A percentile compares a stretch with the other conserved stretches of the same genome.
phyloP scores from a whole-genome alignment of 352 stramenopile genomes.

The Globisporangium nagaii region DNA sequence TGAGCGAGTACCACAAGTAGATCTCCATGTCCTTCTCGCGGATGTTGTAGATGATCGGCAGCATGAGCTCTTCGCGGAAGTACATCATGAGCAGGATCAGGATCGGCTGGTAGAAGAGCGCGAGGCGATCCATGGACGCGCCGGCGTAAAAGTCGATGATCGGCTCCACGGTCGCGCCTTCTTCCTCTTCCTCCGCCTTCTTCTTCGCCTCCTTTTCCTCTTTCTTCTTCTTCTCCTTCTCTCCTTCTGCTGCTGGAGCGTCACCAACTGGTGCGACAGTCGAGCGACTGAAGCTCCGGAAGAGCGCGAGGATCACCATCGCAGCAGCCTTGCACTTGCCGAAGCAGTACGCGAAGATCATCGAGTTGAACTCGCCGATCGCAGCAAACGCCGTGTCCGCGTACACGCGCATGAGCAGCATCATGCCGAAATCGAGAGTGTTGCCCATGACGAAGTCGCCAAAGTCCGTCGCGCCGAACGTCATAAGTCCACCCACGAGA shows the following conservation, averaged over 20 bases:
- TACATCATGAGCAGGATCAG: constrained; percentile 94
- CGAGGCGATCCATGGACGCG: constrained; percentile 90
- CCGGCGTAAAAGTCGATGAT: constrained; percentile 93
- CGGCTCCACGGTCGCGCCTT: constrained; percentile 92
- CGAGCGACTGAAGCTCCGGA: constrained; percentile 51
- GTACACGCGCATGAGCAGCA: constrained; percentile 92
- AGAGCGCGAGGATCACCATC: constrained; percentile 27
- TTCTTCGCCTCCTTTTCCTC: constrained; percentile 30
- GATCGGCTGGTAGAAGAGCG: constrained; percentile 92
- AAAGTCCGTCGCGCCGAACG: constrained; percentile 95
- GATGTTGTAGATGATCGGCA: constrained; percentile 95
- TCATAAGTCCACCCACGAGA: constrained; percentile 91
- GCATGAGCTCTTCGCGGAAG: constrained; percentile 91
- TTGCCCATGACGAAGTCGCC: constrained; percentile 95
- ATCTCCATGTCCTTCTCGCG: constrained; percentile 97
- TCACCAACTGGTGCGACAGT: no score
- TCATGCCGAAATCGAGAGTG: constrained; percentile 93
- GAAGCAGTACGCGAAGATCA: constrained; percentile 29
- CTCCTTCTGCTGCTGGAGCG: constrained; percentile 1
- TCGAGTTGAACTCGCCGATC: constrained; percentile 55
- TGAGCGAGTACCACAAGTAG: constrained; percentile 94
- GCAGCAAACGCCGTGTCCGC: constrained; percentile 78
- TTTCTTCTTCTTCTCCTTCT: constrained; percentile 28
- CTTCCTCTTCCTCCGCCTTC: constrained; percentile 46
- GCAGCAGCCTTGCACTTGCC: constrained; percentile 34